phyloP scores from a whole-genome alignment of 768 basidiomycete species.

The Pleurotus cornucopiae region DNA sequence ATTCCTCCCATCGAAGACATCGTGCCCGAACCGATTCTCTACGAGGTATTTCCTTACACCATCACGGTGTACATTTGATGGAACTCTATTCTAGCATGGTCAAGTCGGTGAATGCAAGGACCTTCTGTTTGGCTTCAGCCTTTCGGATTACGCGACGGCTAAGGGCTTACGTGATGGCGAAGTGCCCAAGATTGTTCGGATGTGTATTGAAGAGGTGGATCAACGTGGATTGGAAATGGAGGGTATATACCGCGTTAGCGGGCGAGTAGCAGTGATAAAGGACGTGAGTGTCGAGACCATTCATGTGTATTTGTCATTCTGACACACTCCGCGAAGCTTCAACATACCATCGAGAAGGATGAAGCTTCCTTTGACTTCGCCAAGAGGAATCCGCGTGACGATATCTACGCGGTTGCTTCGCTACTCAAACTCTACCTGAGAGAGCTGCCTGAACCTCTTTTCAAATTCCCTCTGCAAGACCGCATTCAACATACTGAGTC shows the following conservation, averaged over 20 bases:
- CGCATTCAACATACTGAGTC: slow-evolving; percentile 78
- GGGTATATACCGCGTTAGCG: slow-evolving; percentile 77
- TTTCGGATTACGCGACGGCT: slow-evolving; percentile 86
- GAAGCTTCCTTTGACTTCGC: slow-evolving; percentile 69
- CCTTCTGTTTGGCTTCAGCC: slow-evolving; percentile 83
- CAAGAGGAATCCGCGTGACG: slow-evolving; percentile 49
- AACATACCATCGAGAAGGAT: slow-evolving; percentile 84
- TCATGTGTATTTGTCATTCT: not conserved
- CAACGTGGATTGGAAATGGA: slow-evolving; percentile 71
- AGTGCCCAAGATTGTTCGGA: slow-evolving; percentile 73
- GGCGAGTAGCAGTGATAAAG: slow-evolving; percentile 81
- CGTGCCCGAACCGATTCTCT: slow-evolving; percentile 68
- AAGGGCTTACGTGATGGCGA: slow-evolving; percentile 69
- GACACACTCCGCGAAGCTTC: slow-evolving; percentile 44
- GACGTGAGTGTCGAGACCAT: slow-evolving; percentile 42
- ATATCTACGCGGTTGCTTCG: slow-evolving; percentile 80
- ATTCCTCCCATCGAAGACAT: slow-evolving; percentile 62
- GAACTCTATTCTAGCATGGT: slow-evolving; percentile 43
- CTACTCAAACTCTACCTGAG: slow-evolving; percentile 86
- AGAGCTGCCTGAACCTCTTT: slow-evolving; percentile 86
- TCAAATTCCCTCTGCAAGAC: slow-evolving; percentile 76
- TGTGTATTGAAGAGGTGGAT: slow-evolving; percentile 84
- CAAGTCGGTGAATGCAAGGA: slow-evolving; percentile 84
- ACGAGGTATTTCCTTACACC: slow-evolving; percentile 22
- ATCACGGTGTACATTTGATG: not conserved